These are phyloP conservation scores for Laguncularia racemosa DNA, from an alignment of 345 rosid genomes.

Conservation along the genomic window DNA sequence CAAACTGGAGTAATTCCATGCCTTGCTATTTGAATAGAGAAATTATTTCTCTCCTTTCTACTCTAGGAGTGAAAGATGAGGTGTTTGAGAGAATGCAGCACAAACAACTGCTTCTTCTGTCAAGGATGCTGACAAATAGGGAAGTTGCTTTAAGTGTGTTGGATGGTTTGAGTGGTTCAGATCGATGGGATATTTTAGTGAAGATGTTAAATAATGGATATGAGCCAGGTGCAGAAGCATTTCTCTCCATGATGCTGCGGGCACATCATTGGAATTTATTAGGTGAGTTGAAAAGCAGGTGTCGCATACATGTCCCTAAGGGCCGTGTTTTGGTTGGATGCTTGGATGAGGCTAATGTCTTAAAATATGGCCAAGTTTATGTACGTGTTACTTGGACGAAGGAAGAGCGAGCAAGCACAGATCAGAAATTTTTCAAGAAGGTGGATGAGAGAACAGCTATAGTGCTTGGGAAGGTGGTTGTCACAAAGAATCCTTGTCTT, in stretches of 20 bases:
- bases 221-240: conserved; percentile 66
- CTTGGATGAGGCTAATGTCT: conserved; percentile 67
- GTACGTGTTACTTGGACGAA: conserved; percentile 59
- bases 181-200: conserved; percentile 44
- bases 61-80: conserved; percentile 65
- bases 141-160: conserved; percentile 63
- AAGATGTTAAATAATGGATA: conserved; percentile 74
- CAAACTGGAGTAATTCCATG: conserved; percentile 74
- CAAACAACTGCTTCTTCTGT: conserved; percentile 49
- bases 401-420: conserved; percentile 44
- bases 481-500: conserved; percentile 94
- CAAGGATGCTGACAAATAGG: conserved; percentile 52
- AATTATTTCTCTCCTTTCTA: conserved; percentile 75
- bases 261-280: conserved; percentile 57
- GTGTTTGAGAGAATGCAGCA: conserved; percentile 56
- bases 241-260: conserved; percentile 84
- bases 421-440: conserved; percentile 45
- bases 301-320: conserved; percentile 72
- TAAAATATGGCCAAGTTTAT: conserved; percentile 84
- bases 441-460: conserved; percentile 59
- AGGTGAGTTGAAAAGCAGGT: conserved; percentile 60
- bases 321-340: conserved; percentile 84
- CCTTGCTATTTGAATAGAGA: conserved; percentile 92
- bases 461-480: conserved; percentile 63
- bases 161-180: conserved; percentile 48